Conservation (phyloP, 345 rosid genomes). For the Arabidopsis suecica region DNA sequence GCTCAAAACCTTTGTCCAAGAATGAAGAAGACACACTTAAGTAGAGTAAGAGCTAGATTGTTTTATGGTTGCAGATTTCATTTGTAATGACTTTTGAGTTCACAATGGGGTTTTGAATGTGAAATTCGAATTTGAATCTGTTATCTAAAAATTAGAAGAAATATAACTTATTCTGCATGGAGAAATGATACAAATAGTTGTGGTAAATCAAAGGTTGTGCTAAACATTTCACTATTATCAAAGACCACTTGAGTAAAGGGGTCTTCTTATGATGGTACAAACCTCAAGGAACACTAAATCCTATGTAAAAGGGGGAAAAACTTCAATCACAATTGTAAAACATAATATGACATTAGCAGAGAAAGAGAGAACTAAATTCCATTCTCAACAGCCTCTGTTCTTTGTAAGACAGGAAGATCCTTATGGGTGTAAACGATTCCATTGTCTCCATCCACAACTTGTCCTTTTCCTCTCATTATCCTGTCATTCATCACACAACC, state of each 20-base stretch:
- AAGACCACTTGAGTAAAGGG: constrained; percentile 26
- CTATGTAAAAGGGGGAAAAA: neutral
- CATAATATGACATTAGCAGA: constrained; percentile 20
- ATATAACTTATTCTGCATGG: neutral
- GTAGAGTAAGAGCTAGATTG: constrained; percentile 4
- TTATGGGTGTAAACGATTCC: constrained; percentile 76
- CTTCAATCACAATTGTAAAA: constrained; percentile 22
- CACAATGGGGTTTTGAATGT: neutral
- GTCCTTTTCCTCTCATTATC: constrained; percentile 92
- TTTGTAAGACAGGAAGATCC: constrained; percentile 50
- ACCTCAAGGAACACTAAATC: constrained; percentile 34
- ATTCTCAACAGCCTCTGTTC: constrained; percentile 36
- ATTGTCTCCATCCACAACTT: constrained; percentile 91
- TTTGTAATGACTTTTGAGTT: constrained; percentile 18
- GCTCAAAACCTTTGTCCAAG: constrained; percentile 72
- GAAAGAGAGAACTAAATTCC: constrained; percentile 28
- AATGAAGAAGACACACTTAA: constrained; percentile 32
- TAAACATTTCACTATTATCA: constrained; percentile 38
- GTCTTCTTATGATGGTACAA: constrained; percentile 34
- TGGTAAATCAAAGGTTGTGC: neutral
- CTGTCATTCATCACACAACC: constrained; percentile 54
- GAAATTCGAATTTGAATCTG: neutral
- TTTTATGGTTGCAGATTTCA: constrained; percentile 13
- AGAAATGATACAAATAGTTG: neutral
- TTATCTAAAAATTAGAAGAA: neutral